These are phyloP conservation scores for Fusarium virguliforme DNA, from an alignment of 2,329 filamentous ascomycete species.

Conservation along the genomic window DNA sequence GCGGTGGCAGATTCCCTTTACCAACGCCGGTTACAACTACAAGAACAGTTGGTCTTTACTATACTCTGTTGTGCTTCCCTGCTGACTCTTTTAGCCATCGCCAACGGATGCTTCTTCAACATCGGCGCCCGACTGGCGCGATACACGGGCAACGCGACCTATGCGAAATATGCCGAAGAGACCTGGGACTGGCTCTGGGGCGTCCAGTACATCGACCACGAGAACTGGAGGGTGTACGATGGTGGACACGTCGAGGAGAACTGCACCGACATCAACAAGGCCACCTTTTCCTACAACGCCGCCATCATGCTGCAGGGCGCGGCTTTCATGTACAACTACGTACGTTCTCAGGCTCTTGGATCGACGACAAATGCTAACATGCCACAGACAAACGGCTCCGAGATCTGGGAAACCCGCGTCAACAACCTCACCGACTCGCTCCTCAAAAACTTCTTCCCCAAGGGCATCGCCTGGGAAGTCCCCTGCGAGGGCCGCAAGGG, in stretches of 20 bases:
- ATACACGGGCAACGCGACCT: slow-evolving; percentile 78
- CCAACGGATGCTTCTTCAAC: slow-evolving; percentile 77
- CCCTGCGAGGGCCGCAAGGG: slow-evolving; percentile 72
- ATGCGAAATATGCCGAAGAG: slow-evolving; percentile 73
- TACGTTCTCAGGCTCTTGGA: slow-evolving; percentile 51
- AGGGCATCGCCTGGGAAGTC: slow-evolving; percentile 75
- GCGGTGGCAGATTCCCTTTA: slow-evolving; percentile 83
- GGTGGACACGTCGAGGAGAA: slow-evolving; percentile 72
- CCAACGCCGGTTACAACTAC: slow-evolving; percentile 84
- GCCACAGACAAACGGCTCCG: slow-evolving; percentile 65
- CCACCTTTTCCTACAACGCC: slow-evolving; percentile 79
- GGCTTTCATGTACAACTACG: slow-evolving; percentile 79
- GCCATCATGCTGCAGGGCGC: slow-evolving; percentile 74
- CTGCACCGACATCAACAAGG: slow-evolving; percentile 73
- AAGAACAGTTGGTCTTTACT: slow-evolving; percentile 67
- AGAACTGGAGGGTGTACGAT: slow-evolving; percentile 75
- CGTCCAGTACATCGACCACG: slow-evolving; percentile 72
- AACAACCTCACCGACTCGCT: slow-evolving; percentile 69
- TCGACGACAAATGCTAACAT: slow-evolving; percentile 40
- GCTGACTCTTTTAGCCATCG: slow-evolving; percentile 62
- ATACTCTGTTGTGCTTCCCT: background rate
- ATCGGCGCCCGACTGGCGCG: slow-evolving; percentile 78
- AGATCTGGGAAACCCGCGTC: slow-evolving; percentile 70
- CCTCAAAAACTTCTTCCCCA: slow-evolving; percentile 68
- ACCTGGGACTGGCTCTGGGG: slow-evolving; percentile 74